Percentiles rank a stretch among this genome's conserved stretches.
phyloP scores from a whole-genome alignment of 2,329 filamentous ascomycete genomes.

The Leptographium procerum region DNA sequence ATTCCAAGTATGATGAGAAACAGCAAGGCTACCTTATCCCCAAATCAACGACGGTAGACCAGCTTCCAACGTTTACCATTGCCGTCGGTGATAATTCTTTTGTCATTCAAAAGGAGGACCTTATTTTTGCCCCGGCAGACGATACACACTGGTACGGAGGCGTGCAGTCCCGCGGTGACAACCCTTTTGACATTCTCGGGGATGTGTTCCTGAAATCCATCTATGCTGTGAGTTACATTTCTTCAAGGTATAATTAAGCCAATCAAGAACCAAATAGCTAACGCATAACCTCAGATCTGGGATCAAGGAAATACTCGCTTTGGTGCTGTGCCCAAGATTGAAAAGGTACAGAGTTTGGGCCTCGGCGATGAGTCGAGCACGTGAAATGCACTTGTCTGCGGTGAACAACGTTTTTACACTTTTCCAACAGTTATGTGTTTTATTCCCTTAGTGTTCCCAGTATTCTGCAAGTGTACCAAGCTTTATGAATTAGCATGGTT shows the following conservation, averaged over 20 bases:
- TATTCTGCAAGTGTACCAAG: too few species aligned
- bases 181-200: slow-evolving; percentile 52
- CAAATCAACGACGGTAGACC: slow-evolving; percentile 31
- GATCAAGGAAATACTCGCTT: slow-evolving; percentile 50
- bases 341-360: slow-evolving; percentile 23
- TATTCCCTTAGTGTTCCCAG: too few species aligned
- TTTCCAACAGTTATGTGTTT: too few species aligned
- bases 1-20: slow-evolving; percentile 40
- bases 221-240: slow-evolving; percentile 40
- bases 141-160: slow-evolving; percentile 50
- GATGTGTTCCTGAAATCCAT: slow-evolving; percentile 53
- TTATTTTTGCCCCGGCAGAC: slow-evolving; percentile 45
- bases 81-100: slow-evolving; percentile 52
- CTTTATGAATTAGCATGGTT: too few species aligned
- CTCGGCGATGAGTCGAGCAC: slow-evolving; percentile 3
- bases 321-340: slow-evolving; percentile 44
- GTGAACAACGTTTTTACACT: too few species aligned
- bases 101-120: slow-evolving; percentile 49
- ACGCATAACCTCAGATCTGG: slow-evolving; percentile 37
- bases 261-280: not conserved
- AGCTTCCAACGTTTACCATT: slow-evolving; percentile 50
- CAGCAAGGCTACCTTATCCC: slow-evolving; percentile 58
- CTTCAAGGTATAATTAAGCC: not conserved
- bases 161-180: slow-evolving; percentile 49
- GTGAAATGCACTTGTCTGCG: not conserved